A percentile compares a stretch with the other conserved stretches of the same genome.
These are phyloP conservation scores for Parmelia sp. DNA, from an alignment of 495 filamentous ascomycete genomes.

Conservation along the genomic window DNA sequence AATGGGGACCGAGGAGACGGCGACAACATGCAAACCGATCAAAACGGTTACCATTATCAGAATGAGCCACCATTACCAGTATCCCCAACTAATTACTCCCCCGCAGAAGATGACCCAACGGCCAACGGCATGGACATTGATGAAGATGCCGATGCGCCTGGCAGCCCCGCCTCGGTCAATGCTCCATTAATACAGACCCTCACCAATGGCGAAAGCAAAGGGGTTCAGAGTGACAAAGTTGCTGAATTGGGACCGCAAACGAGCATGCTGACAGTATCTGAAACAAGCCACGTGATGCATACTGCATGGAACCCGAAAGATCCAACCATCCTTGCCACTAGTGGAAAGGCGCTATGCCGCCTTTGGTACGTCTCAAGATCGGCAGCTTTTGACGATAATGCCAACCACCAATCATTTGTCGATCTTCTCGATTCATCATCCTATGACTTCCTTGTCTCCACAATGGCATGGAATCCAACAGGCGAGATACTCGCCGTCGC, in stretches of 20 bases:
- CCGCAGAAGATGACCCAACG: conserved; percentile 17
- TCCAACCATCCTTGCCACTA: conserved; percentile 65
- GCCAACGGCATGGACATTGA: conserved; percentile 54
- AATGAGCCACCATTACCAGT: conserved; percentile 27
- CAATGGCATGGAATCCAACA: conserved; percentile 65
- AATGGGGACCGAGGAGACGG: conserved; percentile 34
- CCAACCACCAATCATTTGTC: conserved; percentile 29
- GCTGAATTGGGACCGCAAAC: conserved; percentile 58
- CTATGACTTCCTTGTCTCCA: conserved; percentile 45
- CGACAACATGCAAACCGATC: conserved; percentile 29
- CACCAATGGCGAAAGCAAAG: conserved; percentile 61
- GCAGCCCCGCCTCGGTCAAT: conserved; percentile 41
- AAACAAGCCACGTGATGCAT: conserved; percentile 60
- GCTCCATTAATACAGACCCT: conserved; percentile 44
- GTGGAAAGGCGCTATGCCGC: conserved; percentile 72
- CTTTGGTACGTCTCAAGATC: conserved; percentile 62
- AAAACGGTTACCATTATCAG: conserved; percentile 21
- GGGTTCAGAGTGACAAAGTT: conserved; percentile 66
- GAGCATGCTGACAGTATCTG: conserved; percentile 53
- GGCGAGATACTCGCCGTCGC: conserved; percentile 65
- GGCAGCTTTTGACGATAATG: conserved; percentile 36
- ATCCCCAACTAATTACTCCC: conserved; percentile 46
- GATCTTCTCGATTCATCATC: conserved; percentile 31
- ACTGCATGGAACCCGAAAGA: conserved; percentile 73
- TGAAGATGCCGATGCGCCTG: conserved; percentile 35